Evolutionary conservation across 2,329 filamentous ascomycete genomes (phyloP).

Genomic region (Pyrenophora graminea): DNA sequence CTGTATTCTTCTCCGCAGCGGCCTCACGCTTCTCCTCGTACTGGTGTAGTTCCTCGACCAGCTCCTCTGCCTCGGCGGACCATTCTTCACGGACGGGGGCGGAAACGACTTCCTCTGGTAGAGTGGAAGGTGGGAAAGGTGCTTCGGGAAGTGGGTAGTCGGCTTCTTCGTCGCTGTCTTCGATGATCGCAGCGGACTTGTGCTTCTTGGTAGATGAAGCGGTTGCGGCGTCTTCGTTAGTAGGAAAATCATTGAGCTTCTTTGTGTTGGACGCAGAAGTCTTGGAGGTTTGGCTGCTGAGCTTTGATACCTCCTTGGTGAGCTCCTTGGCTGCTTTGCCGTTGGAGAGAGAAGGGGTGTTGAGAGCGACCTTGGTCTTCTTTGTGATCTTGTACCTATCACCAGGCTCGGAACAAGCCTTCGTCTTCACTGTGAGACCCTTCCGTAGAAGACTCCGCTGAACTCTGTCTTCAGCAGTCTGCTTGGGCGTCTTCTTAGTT

Average conservation of each 20-base stretch:
- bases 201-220: background rate
- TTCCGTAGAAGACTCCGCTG: background rate
- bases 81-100: background rate
- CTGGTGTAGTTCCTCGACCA: background rate
- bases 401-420: background rate
- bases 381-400: background rate
- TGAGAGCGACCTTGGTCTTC: background rate
- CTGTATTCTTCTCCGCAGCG: no score
- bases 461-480: slow-evolving; percentile 1
- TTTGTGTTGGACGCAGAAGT: background rate
- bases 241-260: background rate
- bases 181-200: slow-evolving; percentile 3
- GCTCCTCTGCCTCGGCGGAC: background rate
- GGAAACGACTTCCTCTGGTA: no score
- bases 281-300: background rate
- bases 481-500: background rate
- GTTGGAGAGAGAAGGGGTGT: background rate
- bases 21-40: no score
- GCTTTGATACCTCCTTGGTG: background rate
- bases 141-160: background rate
- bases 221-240: background rate
- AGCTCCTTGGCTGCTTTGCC: background rate
- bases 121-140: background rate
- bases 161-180: slow-evolving; percentile 2
- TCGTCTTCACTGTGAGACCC: background rate